These are phyloP conservation scores for Geotrichum cucujoidarum DNA, from an alignment of 1,139 yeast genomes.

Conservation along the genomic window DNA sequence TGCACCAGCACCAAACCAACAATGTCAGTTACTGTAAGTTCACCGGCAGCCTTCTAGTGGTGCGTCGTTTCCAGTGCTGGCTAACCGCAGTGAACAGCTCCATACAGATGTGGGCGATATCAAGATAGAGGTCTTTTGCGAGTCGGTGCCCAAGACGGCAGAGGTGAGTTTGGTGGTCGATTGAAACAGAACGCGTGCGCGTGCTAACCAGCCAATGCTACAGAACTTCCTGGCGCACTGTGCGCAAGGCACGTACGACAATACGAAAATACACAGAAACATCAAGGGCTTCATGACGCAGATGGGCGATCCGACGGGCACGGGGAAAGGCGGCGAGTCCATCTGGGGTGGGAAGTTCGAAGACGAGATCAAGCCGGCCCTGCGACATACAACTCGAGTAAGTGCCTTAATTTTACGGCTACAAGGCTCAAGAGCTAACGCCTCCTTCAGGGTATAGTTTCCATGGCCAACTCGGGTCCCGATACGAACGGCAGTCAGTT, in stretches of 20 bases:
- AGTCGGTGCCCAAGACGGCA: slow-evolving; percentile 39
- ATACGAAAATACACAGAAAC: slow-evolving; percentile 42
- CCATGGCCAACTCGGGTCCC: slow-evolving; percentile 47
- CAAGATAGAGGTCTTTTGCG: slow-evolving; percentile 41
- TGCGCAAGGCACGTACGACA: slow-evolving; percentile 44
- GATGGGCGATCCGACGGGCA: slow-evolving; percentile 49
- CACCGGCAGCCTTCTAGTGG: neutral
- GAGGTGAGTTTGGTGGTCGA: slow-evolving; percentile 28
- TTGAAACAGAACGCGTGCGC: neutral
- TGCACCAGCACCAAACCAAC: neutral
- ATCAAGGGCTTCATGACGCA: slow-evolving; percentile 47
- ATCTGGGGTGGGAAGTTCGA: slow-evolving; percentile 48
- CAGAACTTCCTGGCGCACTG: slow-evolving; percentile 47
- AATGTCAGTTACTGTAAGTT: slow-evolving; percentile 17
- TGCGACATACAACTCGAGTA: slow-evolving; percentile 43
- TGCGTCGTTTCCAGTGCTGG: too few relatives aligned
- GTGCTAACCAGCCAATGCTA: neutral
- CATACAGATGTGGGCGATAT: slow-evolving; percentile 42
- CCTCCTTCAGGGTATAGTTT: slow-evolving; percentile 36
- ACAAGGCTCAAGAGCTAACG: neutral
- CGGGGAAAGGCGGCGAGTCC: slow-evolving; percentile 50
- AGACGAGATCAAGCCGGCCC: slow-evolving; percentile 44
- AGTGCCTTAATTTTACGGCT: slow-evolving; percentile 24
- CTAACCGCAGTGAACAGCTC: slow-evolving; percentile 20
- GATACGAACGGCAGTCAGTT: slow-evolving; percentile 45